These are phyloP conservation scores for Bipolaris zeicola DNA, from an alignment of 2,329 filamentous ascomycete genomes.

Conservation along the genomic window DNA sequence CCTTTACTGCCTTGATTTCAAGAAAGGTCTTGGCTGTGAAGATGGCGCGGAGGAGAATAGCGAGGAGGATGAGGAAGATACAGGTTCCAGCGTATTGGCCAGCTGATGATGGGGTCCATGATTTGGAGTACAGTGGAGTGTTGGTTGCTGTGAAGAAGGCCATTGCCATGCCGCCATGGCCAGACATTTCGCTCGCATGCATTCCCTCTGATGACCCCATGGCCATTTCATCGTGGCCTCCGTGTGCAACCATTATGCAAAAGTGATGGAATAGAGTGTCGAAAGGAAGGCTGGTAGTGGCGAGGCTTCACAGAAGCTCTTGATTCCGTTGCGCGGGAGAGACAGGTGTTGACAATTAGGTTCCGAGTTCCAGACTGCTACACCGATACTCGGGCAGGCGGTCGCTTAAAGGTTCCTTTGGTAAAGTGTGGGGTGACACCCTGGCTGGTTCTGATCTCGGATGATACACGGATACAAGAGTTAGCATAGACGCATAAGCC, in stretches of 20 bases:
- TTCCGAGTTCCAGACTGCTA: conserved; percentile 42
- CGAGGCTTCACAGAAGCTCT: conserved; percentile 1
- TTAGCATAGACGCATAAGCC: conserved; percentile 39
- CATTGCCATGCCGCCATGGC: conserved; percentile 56
- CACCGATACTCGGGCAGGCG: conserved; percentile 15
- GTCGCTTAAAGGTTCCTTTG: conserved; percentile 28
- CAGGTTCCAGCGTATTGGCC: conserved; percentile 86
- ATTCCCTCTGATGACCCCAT: conserved; percentile 8
- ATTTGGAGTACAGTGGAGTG: conserved; percentile 68
- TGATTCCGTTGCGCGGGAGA: background rate
- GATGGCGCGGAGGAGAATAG: conserved; percentile 70
- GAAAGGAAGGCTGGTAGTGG: background rate
- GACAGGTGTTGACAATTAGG: conserved; percentile 13
- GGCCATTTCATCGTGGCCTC: conserved; percentile 26
- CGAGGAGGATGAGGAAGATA: conserved; percentile 84
- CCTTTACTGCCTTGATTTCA: conserved; percentile 72
- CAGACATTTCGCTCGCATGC: conserved; percentile 26
- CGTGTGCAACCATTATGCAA: conserved; percentile 42
- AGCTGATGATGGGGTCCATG: conserved; percentile 73
- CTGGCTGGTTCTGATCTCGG: conserved; percentile 22
- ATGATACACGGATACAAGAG: conserved; percentile 9
- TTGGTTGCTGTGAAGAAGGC: conserved; percentile 68
- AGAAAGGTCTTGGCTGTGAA: conserved; percentile 69
- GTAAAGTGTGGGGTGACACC: conserved; percentile 15
- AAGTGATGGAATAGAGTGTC: conserved; percentile 6